Conservation (phyloP, 129 eudicot genomes). For the Flaveria linearis region DNA sequence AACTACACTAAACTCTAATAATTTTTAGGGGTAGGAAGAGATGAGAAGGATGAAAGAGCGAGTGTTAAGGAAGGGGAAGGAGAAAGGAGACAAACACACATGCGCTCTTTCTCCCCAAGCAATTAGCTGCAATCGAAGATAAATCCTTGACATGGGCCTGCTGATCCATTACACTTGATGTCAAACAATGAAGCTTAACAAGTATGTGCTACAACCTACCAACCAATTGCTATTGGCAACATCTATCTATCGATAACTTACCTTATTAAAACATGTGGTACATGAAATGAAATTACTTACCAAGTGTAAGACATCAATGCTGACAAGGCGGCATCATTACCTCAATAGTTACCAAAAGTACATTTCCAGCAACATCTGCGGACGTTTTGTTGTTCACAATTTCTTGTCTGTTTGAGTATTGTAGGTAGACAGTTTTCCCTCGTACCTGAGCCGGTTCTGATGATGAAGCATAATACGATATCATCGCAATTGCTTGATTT, state of each 20-base stretch:
- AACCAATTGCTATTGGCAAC: conserved; percentile 38
- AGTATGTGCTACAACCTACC: conserved; percentile 53
- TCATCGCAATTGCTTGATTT: conserved; percentile 96
- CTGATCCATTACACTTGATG: conserved; percentile 86
- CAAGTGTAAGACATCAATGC: conserved; percentile 95
- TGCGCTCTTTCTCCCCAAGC: conserved; percentile 96
- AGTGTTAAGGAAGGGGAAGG: conserved; percentile 87
- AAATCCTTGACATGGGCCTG: conserved; percentile 94
- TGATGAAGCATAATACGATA: conserved; percentile 95
- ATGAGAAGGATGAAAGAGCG: conserved; percentile 75
- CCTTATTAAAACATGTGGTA: conserved; percentile 25
- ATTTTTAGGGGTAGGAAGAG: conserved; percentile 58
- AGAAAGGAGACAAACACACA: conserved; percentile 98
- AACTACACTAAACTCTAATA: conserved; percentile 49
- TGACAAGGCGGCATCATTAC: conserved; percentile 86
- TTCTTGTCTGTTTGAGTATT: conserved; percentile 97
- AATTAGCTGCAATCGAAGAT: conserved; percentile 97
- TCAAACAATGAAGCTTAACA: conserved; percentile 64
- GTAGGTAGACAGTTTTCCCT: conserved; percentile 96
- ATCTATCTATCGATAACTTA: conserved; percentile 32
- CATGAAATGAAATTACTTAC: conserved; percentile 51
- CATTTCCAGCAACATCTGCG: conserved; percentile 99
- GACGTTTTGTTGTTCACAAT: conserved; percentile 98
- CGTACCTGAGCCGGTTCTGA: conserved; percentile 98
- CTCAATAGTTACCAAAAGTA: conserved; percentile 85